Conservation (phyloP, 331 rosid species). For the Dryas integrifolia region DNA sequence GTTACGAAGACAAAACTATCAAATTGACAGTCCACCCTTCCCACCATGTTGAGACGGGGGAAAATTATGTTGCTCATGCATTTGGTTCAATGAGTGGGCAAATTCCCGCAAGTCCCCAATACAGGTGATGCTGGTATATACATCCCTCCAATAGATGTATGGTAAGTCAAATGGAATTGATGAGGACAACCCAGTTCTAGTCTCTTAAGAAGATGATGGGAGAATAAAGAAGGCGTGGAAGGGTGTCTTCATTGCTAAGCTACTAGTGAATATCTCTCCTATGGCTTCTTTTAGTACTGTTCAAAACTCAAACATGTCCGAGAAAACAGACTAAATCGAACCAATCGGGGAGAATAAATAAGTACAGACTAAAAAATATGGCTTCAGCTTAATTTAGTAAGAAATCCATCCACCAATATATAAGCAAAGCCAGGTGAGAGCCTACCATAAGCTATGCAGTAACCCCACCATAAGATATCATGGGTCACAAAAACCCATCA, state of each 20-base stretch:
- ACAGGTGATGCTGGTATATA: background rate
- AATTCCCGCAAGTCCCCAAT: background rate
- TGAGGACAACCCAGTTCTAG: constrained; percentile 1
- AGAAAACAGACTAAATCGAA: background rate
- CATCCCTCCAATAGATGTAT: background rate
- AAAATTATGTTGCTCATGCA: too few relatives aligned
- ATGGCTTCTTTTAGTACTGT: background rate
- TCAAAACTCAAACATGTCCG: background rate
- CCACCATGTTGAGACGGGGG: background rate
- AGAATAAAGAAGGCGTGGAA: background rate
- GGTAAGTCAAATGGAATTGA: background rate
- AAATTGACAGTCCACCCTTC: background rate
- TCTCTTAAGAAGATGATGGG: background rate
- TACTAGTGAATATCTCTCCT: background rate
- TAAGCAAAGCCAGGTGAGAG: too few relatives aligned
- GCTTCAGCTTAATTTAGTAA: background rate
- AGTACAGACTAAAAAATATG: too few relatives aligned
- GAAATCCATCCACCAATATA: too few relatives aligned
- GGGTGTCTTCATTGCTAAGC: background rate
- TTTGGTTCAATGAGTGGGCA: background rate
- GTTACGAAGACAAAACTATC: background rate
- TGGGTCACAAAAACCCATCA: background rate
- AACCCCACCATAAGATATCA: background rate
- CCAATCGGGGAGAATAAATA: background rate
- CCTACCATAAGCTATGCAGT: background rate